A percentile compares a stretch with the other conserved stretches of the same genome.
These are phyloP conservation scores for Periconia sp. DNA, from an alignment of 2,329 filamentous ascomycete species.

Conservation along the genomic window DNA sequence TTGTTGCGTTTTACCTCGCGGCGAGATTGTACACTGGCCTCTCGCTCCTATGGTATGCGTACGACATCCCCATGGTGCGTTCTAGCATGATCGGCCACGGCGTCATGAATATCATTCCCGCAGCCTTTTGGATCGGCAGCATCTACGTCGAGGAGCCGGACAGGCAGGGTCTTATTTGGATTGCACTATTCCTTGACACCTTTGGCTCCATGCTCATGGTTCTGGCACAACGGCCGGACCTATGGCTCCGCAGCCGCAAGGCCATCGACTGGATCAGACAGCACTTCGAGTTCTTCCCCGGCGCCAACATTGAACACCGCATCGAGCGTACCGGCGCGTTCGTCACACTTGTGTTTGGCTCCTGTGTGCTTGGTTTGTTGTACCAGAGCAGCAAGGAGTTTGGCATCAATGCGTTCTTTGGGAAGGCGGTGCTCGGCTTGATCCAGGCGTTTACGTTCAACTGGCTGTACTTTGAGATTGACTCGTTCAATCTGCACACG, in stretches of 20 bases:
- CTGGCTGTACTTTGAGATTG: conserved; percentile 67
- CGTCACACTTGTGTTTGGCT: conserved; percentile 65
- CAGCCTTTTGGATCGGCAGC: conserved; percentile 61
- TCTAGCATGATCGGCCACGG: conserved; percentile 57
- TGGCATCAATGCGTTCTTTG: conserved; percentile 61
- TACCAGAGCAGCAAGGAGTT: conserved; percentile 58
- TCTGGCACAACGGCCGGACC: conserved; percentile 30
- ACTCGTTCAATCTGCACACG: conserved; percentile 57
- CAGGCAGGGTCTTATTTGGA: conserved; percentile 59
- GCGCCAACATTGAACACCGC: conserved; percentile 67
- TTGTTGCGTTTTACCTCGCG: conserved; percentile 63
- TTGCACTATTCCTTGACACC: conserved; percentile 59
- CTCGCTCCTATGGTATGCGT: conserved; percentile 52
- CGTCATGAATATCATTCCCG: conserved; percentile 50
- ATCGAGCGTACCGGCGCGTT: conserved; percentile 67
- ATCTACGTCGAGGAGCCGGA: conserved; percentile 59
- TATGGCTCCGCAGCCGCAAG: conserved; percentile 15
- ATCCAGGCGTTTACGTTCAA: conserved; percentile 62
- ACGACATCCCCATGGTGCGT: conserved; percentile 60
- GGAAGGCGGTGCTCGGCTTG: conserved; percentile 62
- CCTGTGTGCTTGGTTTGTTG: conserved; percentile 63
- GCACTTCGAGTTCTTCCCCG: conserved; percentile 62
- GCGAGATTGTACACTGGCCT: conserved; percentile 56
- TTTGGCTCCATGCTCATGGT: conserved; percentile 51
- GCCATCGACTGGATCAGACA: conserved; percentile 25